These are phyloP conservation scores for Pestalotiopsis sp. DNA, from an alignment of 2,329 filamentous ascomycete species.

Conservation along the genomic window DNA sequence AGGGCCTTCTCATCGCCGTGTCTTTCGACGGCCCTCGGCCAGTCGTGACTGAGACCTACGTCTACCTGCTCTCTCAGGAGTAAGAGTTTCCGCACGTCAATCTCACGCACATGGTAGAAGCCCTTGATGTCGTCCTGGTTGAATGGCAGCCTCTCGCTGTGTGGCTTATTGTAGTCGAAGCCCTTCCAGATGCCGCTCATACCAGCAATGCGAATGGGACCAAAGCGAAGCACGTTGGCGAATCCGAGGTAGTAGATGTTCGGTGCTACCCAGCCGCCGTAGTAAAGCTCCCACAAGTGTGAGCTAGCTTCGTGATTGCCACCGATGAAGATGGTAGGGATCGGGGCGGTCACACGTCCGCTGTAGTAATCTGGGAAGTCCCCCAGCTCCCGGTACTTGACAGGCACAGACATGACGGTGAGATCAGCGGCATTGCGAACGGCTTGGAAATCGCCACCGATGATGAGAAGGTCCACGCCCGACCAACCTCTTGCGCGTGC, in stretches of 20 bases:
- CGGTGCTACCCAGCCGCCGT: slow-evolving; percentile 94
- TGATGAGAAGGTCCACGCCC: slow-evolving; percentile 84
- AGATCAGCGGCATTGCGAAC: slow-evolving; percentile 87
- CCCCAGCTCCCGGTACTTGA: slow-evolving; percentile 83
- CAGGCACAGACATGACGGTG: slow-evolving; percentile 83
- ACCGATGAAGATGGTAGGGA: slow-evolving; percentile 87
- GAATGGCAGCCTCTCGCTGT: slow-evolving; percentile 86
- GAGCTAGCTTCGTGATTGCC: slow-evolving; percentile 96
- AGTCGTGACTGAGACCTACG: slow-evolving; percentile 91
- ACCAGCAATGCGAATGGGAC: slow-evolving; percentile 82
- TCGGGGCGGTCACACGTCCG: slow-evolving; percentile 74
- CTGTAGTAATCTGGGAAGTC: slow-evolving; percentile 96
- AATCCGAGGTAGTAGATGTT: slow-evolving; percentile 98
- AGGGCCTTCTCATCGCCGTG: slow-evolving; percentile 69
- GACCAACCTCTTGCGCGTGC: slow-evolving; percentile 75
- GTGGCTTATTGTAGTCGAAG: slow-evolving; percentile 79
- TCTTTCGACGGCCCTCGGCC: slow-evolving; percentile 82
- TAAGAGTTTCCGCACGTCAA: slow-evolving; percentile 88
- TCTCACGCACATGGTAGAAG: slow-evolving; percentile 86
- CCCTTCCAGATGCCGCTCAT: slow-evolving; percentile 96
- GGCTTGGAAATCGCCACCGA: slow-evolving; percentile 95
- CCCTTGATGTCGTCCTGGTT: slow-evolving; percentile 72
- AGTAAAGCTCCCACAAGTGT: slow-evolving; percentile 88
- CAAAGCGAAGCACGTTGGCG: slow-evolving; percentile 82
- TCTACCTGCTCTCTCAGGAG: slow-evolving; percentile 86